Evolutionary conservation across 176 grass and related monocot species (phyloP), one percentile per base, ranked within the genome.

Genomic region (Pharus latifolius): DNA sequence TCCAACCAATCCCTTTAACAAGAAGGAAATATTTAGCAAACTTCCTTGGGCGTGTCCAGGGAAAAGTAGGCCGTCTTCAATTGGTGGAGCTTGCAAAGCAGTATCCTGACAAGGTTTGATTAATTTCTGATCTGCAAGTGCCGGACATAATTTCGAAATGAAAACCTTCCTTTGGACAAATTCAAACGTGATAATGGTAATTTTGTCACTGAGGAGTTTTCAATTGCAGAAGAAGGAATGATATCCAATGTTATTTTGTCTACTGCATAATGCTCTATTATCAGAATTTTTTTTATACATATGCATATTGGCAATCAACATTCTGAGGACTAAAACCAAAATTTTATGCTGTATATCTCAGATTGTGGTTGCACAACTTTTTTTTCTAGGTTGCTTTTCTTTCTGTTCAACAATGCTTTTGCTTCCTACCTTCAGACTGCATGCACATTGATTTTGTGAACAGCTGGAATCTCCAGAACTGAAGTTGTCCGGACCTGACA

Each of bases 11-110:
- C 35, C 84, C 87, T 12, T 78, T 99, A 55, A 67, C 22, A 13
- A 90, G 91, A 57, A 88, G 95, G 65, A 98, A 91, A 27, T 91
- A 91, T 61, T 49, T 99, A 24, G 95, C 90, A 64, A 94, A 99
- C 65, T 99, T 93, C 74, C 80, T 98, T 65, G 95, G 95, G 10
- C 94, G 84, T 31, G 81, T 86, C 13, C 94, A 97, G 34, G 82
- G 83, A 42, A 99, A 99, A 78, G 82, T 75, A 69, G 87, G 84
- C n/a, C 90, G 84, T 41, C 87, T 99, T 76, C 82, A 85, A 68
- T 73, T 99, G 81, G 52, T 93, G 17, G 69, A 91, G 44, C 82
- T 99, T 60, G 90, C 95, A 43, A 99, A 99, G 72, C 90, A 91
- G 54, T 94, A 88, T 78, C 90, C 90, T 78, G 75, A 91, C 68